Base-by-base conservation (phyloP, 305 asterid species). In the Rubia peregrina region DNA sequence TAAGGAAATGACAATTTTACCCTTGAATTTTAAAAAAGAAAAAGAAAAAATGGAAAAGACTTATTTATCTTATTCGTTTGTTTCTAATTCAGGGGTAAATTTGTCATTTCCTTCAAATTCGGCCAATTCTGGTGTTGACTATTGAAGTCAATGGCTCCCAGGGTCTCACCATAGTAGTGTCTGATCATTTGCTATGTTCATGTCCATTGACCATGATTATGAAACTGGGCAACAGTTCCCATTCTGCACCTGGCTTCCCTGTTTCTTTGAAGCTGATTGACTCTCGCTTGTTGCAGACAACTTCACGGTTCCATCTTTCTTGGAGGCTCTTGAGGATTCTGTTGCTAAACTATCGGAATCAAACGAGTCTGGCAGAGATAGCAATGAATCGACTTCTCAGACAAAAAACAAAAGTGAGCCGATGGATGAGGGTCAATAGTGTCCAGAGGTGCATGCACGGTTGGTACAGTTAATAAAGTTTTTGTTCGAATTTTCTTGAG, bases 311-410 rank as follows among this genome's bases (percentile, higher is more conserved):
- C 87, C 86, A 19, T 94, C 98, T 22, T 94, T 94, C 80, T 96
- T 94, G 2, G 99, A 94, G 90, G 98, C 98, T 60, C 96, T 94
- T 9, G 99, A 94, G 83, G 99, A 94, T 80, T 88, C 99, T 4
- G 89, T 88, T 73, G 75, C 84, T 13, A 75, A 59, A 51, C 67
- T 80, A 75, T 48, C 85, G 38, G 85, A 79, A 68, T 53, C 91
- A 21, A 88, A 69, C 56, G 95, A 80, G 57, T 49, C 85, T 0
- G 70, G 76, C 42, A 87, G 76, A 76, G 87, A 79, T 61, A 74
- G 80, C 78, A 82, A 43, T 48, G 89, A 88, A 68, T 16, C 79
- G 74, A 78, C 83, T 72, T 80, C 94, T 71, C 88, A 77, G 79
- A 71, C 75, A 21, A 82, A 79, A 49, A 85, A 72, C 40, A 72